These are phyloP conservation scores for Coccinonectria pachysandricola DNA, from an alignment of 2,329 filamentous ascomycete genomes.

Conservation along the genomic window DNA sequence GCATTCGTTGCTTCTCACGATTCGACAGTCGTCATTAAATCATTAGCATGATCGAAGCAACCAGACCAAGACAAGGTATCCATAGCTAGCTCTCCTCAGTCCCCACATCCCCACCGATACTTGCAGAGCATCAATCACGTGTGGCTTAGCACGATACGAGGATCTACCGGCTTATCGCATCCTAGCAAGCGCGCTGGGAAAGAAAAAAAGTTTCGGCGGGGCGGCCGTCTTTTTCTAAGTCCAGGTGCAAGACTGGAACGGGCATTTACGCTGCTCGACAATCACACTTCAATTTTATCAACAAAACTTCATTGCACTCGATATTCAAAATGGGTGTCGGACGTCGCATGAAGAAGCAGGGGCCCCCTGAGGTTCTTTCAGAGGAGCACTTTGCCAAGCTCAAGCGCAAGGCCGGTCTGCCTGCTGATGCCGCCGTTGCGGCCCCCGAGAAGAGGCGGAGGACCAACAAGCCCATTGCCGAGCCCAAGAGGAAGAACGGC, in stretches of 20 bases:
- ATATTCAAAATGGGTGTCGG: constrained; percentile 66
- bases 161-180: constrained; percentile 25
- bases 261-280: constrained; percentile 9
- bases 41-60: no score
- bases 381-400: constrained; percentile 66
- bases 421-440: constrained; percentile 48
- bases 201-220: constrained; percentile 32
- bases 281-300: constrained; percentile 5
- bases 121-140: constrained; percentile 18
- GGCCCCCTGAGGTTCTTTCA: constrained; percentile 70
- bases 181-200: constrained; percentile 13
- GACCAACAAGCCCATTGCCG: constrained; percentile 24
- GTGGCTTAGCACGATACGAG: constrained; percentile 17
- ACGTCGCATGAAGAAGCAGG: constrained; percentile 94
- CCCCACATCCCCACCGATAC: no score
- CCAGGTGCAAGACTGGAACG: constrained; percentile 11
- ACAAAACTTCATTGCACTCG: constrained; percentile 8
- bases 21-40: constrained; percentile 27
- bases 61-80: no score
- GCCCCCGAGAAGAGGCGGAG: constrained; percentile 54
- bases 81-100: no score
- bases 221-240: constrained; percentile 17
- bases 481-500: constrained; percentile 20
- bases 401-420: constrained; percentile 75
- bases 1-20: constrained; percentile 17